Conservation (phyloP, 768 basidiomycete genomes). For the Mycena pura region DNA sequence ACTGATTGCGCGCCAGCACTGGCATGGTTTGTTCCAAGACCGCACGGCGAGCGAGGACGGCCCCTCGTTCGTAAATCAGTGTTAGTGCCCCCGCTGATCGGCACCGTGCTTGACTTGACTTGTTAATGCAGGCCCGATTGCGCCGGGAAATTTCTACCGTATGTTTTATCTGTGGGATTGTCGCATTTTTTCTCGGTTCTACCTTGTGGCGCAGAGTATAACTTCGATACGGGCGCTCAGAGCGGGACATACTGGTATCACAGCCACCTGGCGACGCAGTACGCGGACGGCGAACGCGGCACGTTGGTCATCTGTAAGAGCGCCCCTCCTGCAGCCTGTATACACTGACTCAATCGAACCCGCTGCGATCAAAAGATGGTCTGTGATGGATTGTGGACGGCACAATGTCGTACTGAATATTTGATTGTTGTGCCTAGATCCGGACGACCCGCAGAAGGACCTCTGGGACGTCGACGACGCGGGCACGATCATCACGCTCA, state of each 20-base stretch:
- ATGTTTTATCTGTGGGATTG: background rate
- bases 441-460: conserved; percentile 35
- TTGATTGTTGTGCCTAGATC: no score
- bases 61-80: conserved; percentile 24
- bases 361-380: no score
- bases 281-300: conserved; percentile 36
- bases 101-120: background rate
- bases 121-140: conserved; percentile 8
- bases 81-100: background rate
- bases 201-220: background rate
- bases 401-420: no score
- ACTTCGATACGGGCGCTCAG: background rate
- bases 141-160: conserved; percentile 5
- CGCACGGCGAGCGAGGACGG: conserved; percentile 55
- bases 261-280: conserved; percentile 33
- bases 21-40: conserved; percentile 44
- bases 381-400: background rate
- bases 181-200: background rate
- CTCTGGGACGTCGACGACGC: conserved; percentile 43
- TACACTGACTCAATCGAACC: conserved; percentile 35
- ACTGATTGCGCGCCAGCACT: no score
- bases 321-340: conserved; percentile 19
- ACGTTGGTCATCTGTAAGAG: conserved; percentile 33
- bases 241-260: conserved; percentile 26
- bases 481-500: conserved; percentile 37